A percentile compares a stretch with the other conserved stretches of the same genome.
Evolutionary conservation across 1,284 basidiomycete species (phyloP).

Genomic region (Cutaneotrichosporon spelunceum): DNA sequence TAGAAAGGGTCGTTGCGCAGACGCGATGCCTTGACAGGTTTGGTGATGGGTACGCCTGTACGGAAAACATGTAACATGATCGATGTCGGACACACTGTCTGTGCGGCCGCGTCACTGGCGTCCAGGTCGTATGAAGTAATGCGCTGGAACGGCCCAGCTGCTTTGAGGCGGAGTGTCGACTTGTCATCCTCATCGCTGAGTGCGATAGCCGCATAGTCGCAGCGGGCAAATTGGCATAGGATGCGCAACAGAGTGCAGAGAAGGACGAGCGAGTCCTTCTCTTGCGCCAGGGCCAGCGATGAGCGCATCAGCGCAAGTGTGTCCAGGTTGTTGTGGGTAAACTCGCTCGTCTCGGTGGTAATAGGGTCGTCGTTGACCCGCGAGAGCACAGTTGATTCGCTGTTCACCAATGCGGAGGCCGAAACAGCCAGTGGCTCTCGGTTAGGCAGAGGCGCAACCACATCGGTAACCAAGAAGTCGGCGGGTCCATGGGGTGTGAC

Average conservation of each 20-base stretch:
- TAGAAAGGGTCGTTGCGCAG: constrained; percentile 38
- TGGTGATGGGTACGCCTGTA: constrained; percentile 32
- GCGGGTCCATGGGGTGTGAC: constrained; percentile 18
- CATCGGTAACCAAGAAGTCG: constrained; percentile 17
- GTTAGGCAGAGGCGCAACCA: background rate
- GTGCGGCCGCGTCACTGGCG: constrained; percentile 27
- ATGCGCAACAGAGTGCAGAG: constrained; percentile 37
- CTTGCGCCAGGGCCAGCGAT: constrained; percentile 37
- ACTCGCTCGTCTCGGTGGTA: background rate
- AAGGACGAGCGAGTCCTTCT: constrained; percentile 37
- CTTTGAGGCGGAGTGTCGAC: constrained; percentile 30
- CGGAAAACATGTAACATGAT: constrained; percentile 41
- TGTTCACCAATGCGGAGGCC: constrained; percentile 2
- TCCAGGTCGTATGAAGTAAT: constrained; percentile 34
- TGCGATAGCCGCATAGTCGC: constrained; percentile 43
- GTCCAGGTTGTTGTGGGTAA: constrained; percentile 18
- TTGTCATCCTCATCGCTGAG: constrained; percentile 30
- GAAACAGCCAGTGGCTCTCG: background rate
- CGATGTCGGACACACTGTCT: constrained; percentile 29
- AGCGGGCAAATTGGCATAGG: constrained; percentile 37
- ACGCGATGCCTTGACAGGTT: constrained; percentile 16
- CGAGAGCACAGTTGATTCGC: constrained; percentile 11
- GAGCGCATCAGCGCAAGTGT: constrained; percentile 35
- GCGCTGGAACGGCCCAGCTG: constrained; percentile 33
- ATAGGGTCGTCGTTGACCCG: background rate